phyloP scores from a whole-genome alignment of 108 stramenopile species.

The Stephanodiscus minutulus region DNA sequence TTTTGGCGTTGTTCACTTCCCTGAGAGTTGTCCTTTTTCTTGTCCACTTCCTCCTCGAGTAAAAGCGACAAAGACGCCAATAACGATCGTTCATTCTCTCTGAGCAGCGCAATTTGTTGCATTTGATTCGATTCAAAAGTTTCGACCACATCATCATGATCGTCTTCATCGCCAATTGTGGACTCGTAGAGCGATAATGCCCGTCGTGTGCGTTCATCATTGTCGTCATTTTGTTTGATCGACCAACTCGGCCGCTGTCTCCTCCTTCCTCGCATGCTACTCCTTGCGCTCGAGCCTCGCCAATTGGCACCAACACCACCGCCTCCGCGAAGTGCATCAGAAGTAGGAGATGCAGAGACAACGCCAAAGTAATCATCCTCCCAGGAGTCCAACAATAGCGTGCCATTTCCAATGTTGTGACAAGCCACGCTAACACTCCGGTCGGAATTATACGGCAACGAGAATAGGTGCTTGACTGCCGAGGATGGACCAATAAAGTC shows the following conservation, averaged over 20 bases:
- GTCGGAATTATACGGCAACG: constrained; percentile 62
- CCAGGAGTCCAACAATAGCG: constrained; percentile 67
- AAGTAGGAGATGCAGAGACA: neutral
- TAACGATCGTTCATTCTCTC: constrained; percentile 24
- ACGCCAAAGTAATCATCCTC: constrained; percentile 14
- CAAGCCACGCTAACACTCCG: constrained; percentile 63
- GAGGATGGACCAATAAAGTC: constrained; percentile 77
- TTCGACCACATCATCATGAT: neutral
- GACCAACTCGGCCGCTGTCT: constrained; percentile 36
- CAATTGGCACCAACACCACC: neutral
- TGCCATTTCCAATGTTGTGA: constrained; percentile 77
- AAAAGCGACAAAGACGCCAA: constrained; percentile 30
- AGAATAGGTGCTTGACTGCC: constrained; percentile 76
- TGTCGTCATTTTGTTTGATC: constrained; percentile 2
- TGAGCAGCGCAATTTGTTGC: constrained; percentile 7
- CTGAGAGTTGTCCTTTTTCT: neutral
- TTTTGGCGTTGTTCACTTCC: neutral
- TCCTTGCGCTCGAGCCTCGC: neutral
- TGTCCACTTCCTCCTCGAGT: constrained; percentile 29
- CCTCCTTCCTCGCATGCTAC: constrained; percentile 23
- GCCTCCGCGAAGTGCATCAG: neutral
- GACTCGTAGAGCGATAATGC: neutral
- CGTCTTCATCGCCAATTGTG: neutral
- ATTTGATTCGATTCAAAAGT: constrained; percentile 3
- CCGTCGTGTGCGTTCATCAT: neutral